Percentiles rank a stretch among this genome's conserved stretches.
These are phyloP conservation scores for Sordariomycetes sp. DNA, from an alignment of 2,329 filamentous ascomycete genomes.

Conservation along the genomic window DNA sequence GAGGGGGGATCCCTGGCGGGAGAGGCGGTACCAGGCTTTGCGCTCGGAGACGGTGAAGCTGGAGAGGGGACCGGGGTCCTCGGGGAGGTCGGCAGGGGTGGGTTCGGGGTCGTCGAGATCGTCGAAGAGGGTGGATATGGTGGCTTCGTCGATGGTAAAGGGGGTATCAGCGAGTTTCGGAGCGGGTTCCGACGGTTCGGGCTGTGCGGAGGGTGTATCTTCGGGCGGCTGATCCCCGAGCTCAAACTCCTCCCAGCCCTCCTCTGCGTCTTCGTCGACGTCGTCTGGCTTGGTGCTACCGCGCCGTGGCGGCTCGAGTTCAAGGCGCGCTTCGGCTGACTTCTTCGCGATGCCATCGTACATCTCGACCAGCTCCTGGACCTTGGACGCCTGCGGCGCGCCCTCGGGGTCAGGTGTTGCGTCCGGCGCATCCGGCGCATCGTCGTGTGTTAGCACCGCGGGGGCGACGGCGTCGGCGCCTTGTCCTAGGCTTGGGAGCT, in stretches of 20 bases:
- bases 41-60: slow-evolving; percentile 44
- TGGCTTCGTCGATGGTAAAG: slow-evolving; percentile 4
- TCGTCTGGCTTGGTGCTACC: neutral
- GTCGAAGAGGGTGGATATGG: slow-evolving; percentile 9
- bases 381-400: slow-evolving; percentile 24
- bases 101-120: slow-evolving; percentile 16
- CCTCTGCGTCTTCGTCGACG: neutral
- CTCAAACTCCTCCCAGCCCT: slow-evolving; percentile 4
- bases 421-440: neutral
- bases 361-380: slow-evolving; percentile 35
- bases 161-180: neutral
- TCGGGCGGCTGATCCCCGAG: slow-evolving; percentile 3
- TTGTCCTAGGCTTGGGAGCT: neutral
- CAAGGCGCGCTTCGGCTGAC: neutral
- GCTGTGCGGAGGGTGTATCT: neutral
- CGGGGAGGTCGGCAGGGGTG: slow-evolving; percentile 22
- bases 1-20: slow-evolving; percentile 43
- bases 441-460: neutral
- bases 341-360: slow-evolving; percentile 29
- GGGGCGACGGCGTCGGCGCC: neutral
- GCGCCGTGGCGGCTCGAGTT: neutral
- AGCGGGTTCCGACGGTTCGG: neutral
- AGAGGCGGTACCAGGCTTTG: slow-evolving; percentile 52
- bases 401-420: slow-evolving; percentile 2
- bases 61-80: slow-evolving; percentile 27